Base-by-base conservation (phyloP, 176 grass and related monocot species). In the Musa itinerans region DNA sequence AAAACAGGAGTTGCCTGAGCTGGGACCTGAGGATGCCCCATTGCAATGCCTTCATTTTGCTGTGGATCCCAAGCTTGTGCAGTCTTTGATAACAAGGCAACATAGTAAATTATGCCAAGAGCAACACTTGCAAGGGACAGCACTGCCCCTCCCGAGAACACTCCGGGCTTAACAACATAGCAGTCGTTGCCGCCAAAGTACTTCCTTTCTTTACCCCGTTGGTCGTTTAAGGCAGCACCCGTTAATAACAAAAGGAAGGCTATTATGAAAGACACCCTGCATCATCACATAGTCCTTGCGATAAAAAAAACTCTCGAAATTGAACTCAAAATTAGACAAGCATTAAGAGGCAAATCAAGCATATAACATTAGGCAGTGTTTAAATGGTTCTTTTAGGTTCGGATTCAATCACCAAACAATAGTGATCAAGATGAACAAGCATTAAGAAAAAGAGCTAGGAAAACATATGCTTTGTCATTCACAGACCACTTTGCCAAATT, bases 161-260 rank as follows among this genome's bases (percentile, higher is more conserved):
- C 92, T 52, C 92, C 92, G 1, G 92, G 92, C 78, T 96, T 96
- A 78, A 96, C 89, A 0, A 92, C 89, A 17, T 92, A 96, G 81
- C 92, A 96, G 74, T 84, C 87, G 78, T 78, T 81, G 48, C 29
- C 29, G 4, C 92, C 87, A 1, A 96, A 96, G 64, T 92, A 92
- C 89, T 92, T 92, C 64, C 89, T 90, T 59, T 92, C 87, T 68
- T 88, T 69, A 1, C 92, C 92, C 71, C 85, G 84, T 34, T 96
- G 87, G 34, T 92, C 92, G 9, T 96, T 96, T 26, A 96, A 73
- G 1, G 89, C 89, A 10, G 92, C 92, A 49, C 92, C 92, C 1
- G 89, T 92, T 17, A 96, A 76, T 50, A 96, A 76, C 2, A 96
- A 83, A 78, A 96, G 89, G 85, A 96, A 96, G 29, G 29, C 29